phyloP scores from a whole-genome alignment of 768 basidiomycete species.

The Suillus ampliporus region DNA sequence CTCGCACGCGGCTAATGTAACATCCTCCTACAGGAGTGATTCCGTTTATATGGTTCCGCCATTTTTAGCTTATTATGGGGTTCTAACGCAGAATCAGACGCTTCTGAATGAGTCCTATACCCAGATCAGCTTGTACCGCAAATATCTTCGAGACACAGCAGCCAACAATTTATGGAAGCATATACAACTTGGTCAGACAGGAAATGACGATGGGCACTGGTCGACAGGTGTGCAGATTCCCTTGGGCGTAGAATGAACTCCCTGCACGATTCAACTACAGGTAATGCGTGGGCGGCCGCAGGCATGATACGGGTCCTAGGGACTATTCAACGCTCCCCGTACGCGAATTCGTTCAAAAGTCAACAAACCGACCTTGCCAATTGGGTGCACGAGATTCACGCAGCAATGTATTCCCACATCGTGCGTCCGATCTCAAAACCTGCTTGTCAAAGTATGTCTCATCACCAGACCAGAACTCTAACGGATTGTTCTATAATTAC shows the following conservation, averaged over 20 bases:
- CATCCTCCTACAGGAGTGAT: constrained; percentile 63
- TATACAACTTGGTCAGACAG: constrained; percentile 59
- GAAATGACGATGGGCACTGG: constrained; percentile 76
- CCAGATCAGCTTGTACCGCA: constrained; percentile 75
- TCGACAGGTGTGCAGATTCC: constrained; percentile 60
- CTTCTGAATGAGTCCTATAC: constrained; percentile 68
- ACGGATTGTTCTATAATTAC: constrained; percentile 68
- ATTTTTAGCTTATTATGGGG: constrained; percentile 86
- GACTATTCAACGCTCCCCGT: constrained; percentile 71
- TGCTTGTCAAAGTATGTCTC: not conserved
- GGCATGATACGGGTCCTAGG: constrained; percentile 85
- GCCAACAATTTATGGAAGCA: constrained; percentile 77
- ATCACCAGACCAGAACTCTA: constrained; percentile 11
- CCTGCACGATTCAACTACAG: constrained; percentile 38
- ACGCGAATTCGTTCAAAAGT: constrained; percentile 48
- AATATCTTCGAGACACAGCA: constrained; percentile 57
- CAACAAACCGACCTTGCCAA: constrained; percentile 62
- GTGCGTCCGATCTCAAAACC: constrained; percentile 43
- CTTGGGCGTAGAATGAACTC: not conserved
- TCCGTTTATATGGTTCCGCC: constrained; percentile 88
- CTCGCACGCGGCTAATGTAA: constrained; percentile 1
- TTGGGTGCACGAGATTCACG: constrained; percentile 78
- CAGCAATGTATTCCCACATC: constrained; percentile 66
- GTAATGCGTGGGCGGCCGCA: constrained; percentile 89
- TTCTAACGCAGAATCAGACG: constrained; percentile 57